phyloP scores from a whole-genome alignment of 2,329 filamentous ascomycete genomes.

The Apiospora hydei region DNA sequence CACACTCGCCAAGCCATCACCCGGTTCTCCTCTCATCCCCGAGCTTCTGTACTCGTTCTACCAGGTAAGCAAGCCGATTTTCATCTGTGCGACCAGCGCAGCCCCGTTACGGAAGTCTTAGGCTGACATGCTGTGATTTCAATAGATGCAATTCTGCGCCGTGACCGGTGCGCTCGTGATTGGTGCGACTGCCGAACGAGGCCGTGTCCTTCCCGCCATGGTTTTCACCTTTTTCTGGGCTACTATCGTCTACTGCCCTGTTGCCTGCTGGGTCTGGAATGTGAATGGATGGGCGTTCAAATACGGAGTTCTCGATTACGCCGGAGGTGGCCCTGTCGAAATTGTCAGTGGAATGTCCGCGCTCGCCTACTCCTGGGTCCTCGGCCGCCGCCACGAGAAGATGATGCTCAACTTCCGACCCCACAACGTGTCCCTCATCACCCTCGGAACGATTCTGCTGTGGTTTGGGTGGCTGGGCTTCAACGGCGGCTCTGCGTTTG shows the following conservation, averaged over 20 bases:
- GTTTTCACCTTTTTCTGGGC: constrained; percentile 97
- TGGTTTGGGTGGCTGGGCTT: constrained; percentile 99
- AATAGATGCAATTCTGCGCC: constrained; percentile 95
- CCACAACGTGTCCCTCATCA: constrained; percentile 97
- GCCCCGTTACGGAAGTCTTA: neutral
- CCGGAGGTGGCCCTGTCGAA: constrained; percentile 95
- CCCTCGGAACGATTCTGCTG: constrained; percentile 91
- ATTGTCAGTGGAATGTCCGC: constrained; percentile 94
- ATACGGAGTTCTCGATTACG: constrained; percentile 94
- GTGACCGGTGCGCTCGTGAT: constrained; percentile 92
- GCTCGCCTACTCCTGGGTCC: constrained; percentile 92
- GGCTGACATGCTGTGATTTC: constrained; percentile 17
- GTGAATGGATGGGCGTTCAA: constrained; percentile 90
- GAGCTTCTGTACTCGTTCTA: constrained; percentile 95
- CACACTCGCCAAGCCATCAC: constrained; percentile 83
- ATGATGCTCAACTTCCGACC: constrained; percentile 99
- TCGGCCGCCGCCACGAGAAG: constrained; percentile 95
- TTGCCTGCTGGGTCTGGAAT: constrained; percentile 98
- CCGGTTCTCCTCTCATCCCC: constrained; percentile 86
- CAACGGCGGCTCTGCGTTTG: constrained; percentile 95
- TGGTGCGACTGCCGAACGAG: constrained; percentile 92
- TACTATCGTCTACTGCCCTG: constrained; percentile 94
- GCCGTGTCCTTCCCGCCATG: constrained; percentile 90
- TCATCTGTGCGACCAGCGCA: neutral
- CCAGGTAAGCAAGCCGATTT: constrained; percentile 64